Evolutionary conservation across 1,284 basidiomycete species (phyloP).

Genomic region (Ganoderma lucidum): DNA sequence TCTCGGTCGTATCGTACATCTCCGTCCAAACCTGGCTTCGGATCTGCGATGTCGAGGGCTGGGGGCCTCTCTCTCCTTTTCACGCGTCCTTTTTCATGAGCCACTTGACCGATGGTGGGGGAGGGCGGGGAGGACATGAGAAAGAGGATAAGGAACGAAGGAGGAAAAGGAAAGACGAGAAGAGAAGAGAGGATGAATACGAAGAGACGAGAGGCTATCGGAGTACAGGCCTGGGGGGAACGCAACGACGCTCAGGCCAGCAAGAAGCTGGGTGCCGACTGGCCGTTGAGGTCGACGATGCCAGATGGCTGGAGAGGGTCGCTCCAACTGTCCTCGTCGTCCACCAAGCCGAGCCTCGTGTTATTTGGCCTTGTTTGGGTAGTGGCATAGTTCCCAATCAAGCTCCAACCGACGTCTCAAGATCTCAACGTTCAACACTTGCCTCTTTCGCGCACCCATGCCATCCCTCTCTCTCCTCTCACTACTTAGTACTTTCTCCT

Average conservation of each 20-base stretch:
- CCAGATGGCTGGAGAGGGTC: slow-evolving; percentile 32
- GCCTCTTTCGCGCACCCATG: not conserved
- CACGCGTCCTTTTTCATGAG: slow-evolving; percentile 42
- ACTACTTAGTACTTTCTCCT: not conserved
- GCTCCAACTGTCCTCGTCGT: slow-evolving; percentile 27
- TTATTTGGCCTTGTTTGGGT: slow-evolving; percentile 33
- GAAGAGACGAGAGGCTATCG: slow-evolving; percentile 30
- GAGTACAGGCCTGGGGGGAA: slow-evolving; percentile 24
- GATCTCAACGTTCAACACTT: not conserved
- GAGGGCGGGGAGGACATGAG: slow-evolving; percentile 47
- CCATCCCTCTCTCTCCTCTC: not conserved
- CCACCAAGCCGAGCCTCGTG: slow-evolving; percentile 36
- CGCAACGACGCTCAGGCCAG: slow-evolving; percentile 30
- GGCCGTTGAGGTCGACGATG: slow-evolving; percentile 40
- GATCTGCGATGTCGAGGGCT: slow-evolving; percentile 44
- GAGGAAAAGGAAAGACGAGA: slow-evolving; percentile 43
- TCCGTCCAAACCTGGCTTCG: slow-evolving; percentile 36
- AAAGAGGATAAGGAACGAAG: slow-evolving; percentile 44
- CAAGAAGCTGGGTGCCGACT: slow-evolving; percentile 32
- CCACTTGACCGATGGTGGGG: slow-evolving; percentile 39
- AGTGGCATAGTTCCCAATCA: slow-evolving; percentile 27
- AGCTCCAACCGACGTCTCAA: slow-evolving; percentile 4
- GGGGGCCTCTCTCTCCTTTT: slow-evolving; percentile 49
- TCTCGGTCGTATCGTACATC: slow-evolving; percentile 40
- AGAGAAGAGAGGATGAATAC: slow-evolving; percentile 23